A percentile compares a stretch with the other conserved stretches of the same genome.
Evolutionary conservation across 2,329 filamentous ascomycete species (phyloP).

Genomic region (Talaromyces sp.): DNA sequence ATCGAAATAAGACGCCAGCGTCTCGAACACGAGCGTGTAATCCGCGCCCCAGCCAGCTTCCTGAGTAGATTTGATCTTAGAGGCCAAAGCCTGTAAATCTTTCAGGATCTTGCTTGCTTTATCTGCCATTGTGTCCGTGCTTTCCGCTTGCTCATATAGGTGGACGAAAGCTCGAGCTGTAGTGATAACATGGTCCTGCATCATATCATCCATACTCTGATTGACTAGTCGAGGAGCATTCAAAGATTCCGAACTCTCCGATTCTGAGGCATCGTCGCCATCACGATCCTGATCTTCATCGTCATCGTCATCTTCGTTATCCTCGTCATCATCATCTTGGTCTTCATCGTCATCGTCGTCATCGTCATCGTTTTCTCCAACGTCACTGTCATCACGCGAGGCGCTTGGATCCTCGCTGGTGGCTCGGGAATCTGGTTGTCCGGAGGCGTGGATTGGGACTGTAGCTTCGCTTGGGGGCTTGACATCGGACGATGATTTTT

Average conservation of each 20-base stretch:
- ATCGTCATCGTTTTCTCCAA: slow-evolving; percentile 34
- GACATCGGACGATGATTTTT: slow-evolving; percentile 21
- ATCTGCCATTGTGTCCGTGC: slow-evolving; percentile 65
- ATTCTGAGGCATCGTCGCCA: slow-evolving; percentile 57
- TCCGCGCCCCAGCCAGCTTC: slow-evolving; percentile 42
- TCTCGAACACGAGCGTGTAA: slow-evolving; percentile 67
- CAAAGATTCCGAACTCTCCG: slow-evolving; percentile 62
- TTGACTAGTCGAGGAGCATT: slow-evolving; percentile 40
- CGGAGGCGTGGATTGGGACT: slow-evolving; percentile 20
- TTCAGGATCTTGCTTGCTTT: slow-evolving; percentile 74
- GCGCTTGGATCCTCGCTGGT: slow-evolving; percentile 16
- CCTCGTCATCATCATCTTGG: slow-evolving; percentile 30
- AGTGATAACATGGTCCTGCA: slow-evolving; percentile 69
- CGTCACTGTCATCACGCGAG: slow-evolving; percentile 27
- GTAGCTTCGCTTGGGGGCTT: slow-evolving; percentile 23
- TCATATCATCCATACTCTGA: slow-evolving; percentile 45
- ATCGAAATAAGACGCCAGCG: slow-evolving; percentile 79
- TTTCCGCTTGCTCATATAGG: slow-evolving; percentile 73
- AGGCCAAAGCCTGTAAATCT: slow-evolving; percentile 67
- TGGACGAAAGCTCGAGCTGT: slow-evolving; percentile 82
- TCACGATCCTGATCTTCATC: slow-evolving; percentile 49
- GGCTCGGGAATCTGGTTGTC: slow-evolving; percentile 14
- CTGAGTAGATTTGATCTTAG: slow-evolving; percentile 70
- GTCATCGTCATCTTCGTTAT: slow-evolving; percentile 33
- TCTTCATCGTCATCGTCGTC: slow-evolving; percentile 32